A percentile compares a stretch with the other conserved stretches of the same genome.
Conservation (phyloP, 2,329 filamentous ascomycete genomes). For the Trichoderma gracile region DNA sequence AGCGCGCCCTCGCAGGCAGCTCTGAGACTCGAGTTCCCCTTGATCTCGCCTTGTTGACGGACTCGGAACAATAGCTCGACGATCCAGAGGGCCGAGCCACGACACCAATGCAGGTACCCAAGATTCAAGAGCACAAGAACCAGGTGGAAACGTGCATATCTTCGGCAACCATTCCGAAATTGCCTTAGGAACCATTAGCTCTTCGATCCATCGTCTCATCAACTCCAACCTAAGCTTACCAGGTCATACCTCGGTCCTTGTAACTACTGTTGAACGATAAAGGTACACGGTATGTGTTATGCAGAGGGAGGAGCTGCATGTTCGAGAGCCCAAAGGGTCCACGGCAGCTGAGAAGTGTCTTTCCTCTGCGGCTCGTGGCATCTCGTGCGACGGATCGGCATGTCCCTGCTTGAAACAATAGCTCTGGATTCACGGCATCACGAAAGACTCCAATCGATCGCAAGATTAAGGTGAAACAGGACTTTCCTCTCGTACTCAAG, state of each 20-base stretch:
- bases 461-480: not conserved
- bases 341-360: constrained; percentile 18
- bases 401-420: constrained; percentile 22
- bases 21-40: no score
- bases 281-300: not conserved
- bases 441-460: not conserved
- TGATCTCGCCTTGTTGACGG: no score
- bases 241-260: no score
- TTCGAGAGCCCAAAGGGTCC: not conserved
- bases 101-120: constrained; percentile 17
- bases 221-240: no score
- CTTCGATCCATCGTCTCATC: no score
- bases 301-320: not conserved
- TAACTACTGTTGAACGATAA: no score
- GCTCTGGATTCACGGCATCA: constrained; percentile 4
- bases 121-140: not conserved
- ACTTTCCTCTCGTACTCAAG: not conserved
- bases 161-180: not conserved
- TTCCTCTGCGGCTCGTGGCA: constrained; percentile 10
- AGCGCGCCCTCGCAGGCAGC: no score
- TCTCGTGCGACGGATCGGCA: not conserved
- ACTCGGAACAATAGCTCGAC: not conserved
- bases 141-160: not conserved
- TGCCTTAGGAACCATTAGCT: not conserved
- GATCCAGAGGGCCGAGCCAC: not conserved